Evolutionary conservation across 176 grass and related monocot species (phyloP).

Genomic region (Rhynchospora breviuscula): DNA sequence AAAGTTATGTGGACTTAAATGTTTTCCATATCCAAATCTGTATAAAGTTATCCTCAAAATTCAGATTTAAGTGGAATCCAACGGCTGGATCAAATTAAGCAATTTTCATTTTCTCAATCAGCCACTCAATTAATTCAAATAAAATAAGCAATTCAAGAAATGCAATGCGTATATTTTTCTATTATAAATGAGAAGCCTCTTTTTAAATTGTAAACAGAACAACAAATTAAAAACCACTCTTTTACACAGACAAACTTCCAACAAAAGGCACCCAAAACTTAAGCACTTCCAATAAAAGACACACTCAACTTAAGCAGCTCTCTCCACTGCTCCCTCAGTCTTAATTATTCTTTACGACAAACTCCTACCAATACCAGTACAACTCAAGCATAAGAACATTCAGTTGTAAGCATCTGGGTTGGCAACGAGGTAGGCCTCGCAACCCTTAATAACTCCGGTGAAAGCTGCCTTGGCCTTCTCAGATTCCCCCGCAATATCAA

Average conservation of each 20-base stretch:
- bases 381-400: background rate
- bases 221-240: too few relatives aligned
- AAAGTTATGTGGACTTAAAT: too few relatives aligned
- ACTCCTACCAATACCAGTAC: background rate
- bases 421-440: constrained; percentile 50
- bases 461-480: constrained; percentile 46
- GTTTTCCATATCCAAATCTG: too few relatives aligned
- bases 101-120: background rate
- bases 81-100: background rate
- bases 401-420: constrained; percentile 65
- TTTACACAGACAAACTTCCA: background rate
- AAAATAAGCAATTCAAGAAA: background rate
- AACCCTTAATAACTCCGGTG: constrained; percentile 42
- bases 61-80: too few relatives aligned
- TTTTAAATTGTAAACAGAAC: too few relatives aligned
- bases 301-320: background rate
- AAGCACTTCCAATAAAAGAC: background rate
- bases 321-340: background rate
- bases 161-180: background rate
- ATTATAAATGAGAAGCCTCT: background rate
- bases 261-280: too few relatives aligned
- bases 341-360: background rate
- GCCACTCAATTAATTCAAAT: background rate
- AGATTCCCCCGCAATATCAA: constrained; percentile 26
- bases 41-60: too few relatives aligned